Base-by-base conservation (phyloP, 202 grass and related monocot genomes). In the Elaeis oleifera region DNA sequence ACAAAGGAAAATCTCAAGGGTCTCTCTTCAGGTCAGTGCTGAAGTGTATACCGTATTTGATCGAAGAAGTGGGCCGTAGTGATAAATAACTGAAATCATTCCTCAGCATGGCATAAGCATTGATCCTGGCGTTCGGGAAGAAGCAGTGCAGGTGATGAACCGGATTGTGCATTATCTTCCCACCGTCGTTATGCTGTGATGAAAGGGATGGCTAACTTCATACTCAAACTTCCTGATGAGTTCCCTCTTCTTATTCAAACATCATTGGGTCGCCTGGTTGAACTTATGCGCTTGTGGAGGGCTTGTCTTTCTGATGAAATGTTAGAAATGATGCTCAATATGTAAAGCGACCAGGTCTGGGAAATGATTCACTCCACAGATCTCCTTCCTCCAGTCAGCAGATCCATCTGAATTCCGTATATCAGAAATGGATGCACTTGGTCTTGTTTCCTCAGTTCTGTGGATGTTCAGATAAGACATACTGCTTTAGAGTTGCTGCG, bases 191-290 rank as follows among this genome's bases (percentile, higher is more conserved):
- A 89, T 83, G 84, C 92, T 79, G 92, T 97, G 52, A 76, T 97
- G 84, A 97, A 88, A 78, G 92, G 92, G 64, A 97, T 97, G 92
- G 82, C 85, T 50, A 97, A 71, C 56, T 97, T 97, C 83, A 92
- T 92, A 70, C 82, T 97, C 15, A 97, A 97, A 72, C 84, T 97
- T 76, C 92, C 92, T 15, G 92, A 97, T 27, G 92, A 97, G 59
- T 92, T 84, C 57, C 88, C 92, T 77, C 85, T 97, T 66, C 72
- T 92, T 56, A 97, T 97, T 75, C 92, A 92, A 70, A 89, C 88
- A 17, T 92, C 92, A 49, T 71, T 97, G 19, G 82, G 77, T 9
- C 88, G 92, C 22, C 68, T 97, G 17, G 92, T 97, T 67, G 92
- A 97, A 68, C 82, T 92, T 64, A 97, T 92, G 85, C 72, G 84